A percentile compares a stretch with the other conserved stretches of the same genome.
These are phyloP conservation scores for Aspergillus awamori DNA, from an alignment of 2,329 filamentous ascomycete species.

Conservation along the genomic window DNA sequence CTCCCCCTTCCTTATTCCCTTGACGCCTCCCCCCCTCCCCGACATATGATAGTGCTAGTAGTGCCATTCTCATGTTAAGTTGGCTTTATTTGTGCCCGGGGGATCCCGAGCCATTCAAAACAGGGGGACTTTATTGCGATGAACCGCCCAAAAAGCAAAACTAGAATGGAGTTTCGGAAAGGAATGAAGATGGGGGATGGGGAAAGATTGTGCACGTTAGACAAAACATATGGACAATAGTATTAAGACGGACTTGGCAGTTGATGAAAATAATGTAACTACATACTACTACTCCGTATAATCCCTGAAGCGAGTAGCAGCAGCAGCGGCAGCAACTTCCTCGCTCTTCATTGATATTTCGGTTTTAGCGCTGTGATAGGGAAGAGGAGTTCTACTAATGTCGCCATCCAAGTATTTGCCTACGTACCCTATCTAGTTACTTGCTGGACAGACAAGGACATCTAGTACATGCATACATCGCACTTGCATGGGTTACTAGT, in stretches of 20 bases:
- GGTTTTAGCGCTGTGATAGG: conserved; percentile 19
- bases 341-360: conserved; percentile 8
- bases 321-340: background rate
- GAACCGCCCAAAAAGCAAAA: conserved; percentile 12
- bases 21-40: background rate
- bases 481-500: background rate
- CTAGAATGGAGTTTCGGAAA: background rate
- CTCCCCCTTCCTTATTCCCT: background rate
- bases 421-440: conserved; percentile 6
- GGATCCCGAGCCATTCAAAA: conserved; percentile 2
- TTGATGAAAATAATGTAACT: conserved; percentile 7
- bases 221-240: background rate
- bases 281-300: too few relatives aligned
- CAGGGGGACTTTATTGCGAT: background rate
- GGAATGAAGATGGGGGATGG: background rate
- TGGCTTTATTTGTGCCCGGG: background rate
- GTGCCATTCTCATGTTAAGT: background rate
- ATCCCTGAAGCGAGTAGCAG: conserved; percentile 4
- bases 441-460: conserved; percentile 9
- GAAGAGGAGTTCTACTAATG: background rate
- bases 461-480: conserved; percentile 9
- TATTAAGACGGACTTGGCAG: background rate
- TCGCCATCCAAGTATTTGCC: background rate
- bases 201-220: background rate
- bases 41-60: background rate